Evolutionary conservation across 129 eudicot genomes (phyloP).

Genomic region (Tagetes patula): DNA sequence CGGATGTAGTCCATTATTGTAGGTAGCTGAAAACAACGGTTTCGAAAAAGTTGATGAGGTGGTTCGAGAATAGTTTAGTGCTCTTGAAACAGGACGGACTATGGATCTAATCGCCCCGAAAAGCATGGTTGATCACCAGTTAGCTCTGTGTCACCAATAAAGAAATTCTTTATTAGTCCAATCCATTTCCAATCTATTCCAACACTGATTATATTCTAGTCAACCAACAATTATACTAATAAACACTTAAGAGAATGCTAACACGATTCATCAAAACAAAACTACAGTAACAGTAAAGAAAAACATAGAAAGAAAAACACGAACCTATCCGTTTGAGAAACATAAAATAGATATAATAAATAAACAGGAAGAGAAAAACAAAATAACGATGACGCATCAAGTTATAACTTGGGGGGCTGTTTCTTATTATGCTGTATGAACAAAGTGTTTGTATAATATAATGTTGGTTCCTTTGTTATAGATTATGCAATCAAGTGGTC

Average conservation of each 20-base stretch:
- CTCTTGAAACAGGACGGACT: slow-evolving; percentile 62
- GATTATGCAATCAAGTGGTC: not conserved
- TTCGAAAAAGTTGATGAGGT: slow-evolving; percentile 36
- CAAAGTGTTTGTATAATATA: not conserved
- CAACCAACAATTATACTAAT: not conserved
- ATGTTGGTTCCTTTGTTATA: not conserved
- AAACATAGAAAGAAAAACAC: not conserved
- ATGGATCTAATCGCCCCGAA: slow-evolving; percentile 71
- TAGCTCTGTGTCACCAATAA: not conserved
- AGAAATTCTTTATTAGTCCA: not conserved
- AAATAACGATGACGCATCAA: not conserved
- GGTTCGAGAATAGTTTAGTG: slow-evolving; percentile 37
- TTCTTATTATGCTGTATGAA: not conserved
- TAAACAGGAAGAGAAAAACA: not conserved
- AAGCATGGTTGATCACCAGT: slow-evolving; percentile 43
- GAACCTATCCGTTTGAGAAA: no score
- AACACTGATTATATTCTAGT: not conserved
- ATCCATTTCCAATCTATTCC: not conserved
- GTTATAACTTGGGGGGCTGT: not conserved
- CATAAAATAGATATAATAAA: no score
- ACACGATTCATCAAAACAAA: not conserved
- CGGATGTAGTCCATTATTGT: slow-evolving; percentile 35
- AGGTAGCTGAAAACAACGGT: slow-evolving; percentile 26
- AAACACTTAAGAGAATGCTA: not conserved
- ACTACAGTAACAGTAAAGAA: not conserved